phyloP scores from a whole-genome alignment of 805 yeast genomes.

The Lachancea fermentati region DNA sequence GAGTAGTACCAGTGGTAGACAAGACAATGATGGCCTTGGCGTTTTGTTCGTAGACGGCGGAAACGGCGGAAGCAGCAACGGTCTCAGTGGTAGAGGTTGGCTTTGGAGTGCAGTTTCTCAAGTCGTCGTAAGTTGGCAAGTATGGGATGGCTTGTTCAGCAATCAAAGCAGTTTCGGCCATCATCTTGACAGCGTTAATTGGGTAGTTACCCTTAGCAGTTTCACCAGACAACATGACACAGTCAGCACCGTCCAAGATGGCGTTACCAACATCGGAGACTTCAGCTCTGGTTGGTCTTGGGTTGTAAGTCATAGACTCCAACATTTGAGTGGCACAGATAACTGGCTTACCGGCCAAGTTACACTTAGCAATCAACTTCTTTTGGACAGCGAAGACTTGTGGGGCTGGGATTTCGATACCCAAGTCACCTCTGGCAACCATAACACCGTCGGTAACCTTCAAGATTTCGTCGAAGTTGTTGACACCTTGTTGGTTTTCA shows the following conservation, averaged over 20 bases:
- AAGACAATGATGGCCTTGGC: conserved; percentile 96
- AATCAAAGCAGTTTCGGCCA: conserved; percentile 94
- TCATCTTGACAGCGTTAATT: conserved; percentile 93
- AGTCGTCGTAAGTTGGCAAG: conserved; percentile 75
- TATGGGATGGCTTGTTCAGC: conserved; percentile 97
- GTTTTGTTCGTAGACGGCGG: conserved; percentile 92
- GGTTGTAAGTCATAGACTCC: conserved; percentile 99
- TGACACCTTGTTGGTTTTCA: conserved; percentile 99
- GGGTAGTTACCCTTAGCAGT: conserved; percentile 99
- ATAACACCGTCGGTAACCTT: conserved; percentile 96
- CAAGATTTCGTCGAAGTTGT: conserved; percentile 96
- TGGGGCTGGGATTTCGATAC: conserved; percentile 99
- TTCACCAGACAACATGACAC: conserved; percentile 99
- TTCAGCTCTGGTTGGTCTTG: conserved; percentile 99
- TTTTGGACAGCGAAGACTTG: conserved; percentile 98
- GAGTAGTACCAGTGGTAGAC: conserved; percentile 92
- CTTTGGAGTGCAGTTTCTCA: conserved; percentile 76
- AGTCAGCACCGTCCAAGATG: conserved; percentile 98
- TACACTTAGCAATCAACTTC: conserved; percentile 98
- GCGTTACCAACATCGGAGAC: conserved; percentile 99
- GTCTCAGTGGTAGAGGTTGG: conserved; percentile 96
- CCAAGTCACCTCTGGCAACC: conserved; percentile 99
- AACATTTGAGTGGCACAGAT: conserved; percentile 99
- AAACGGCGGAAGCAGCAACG: conserved; percentile 93
- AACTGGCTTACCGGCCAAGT: conserved; percentile 98